Evolutionary conservation across 176 grass and related monocot genomes (phyloP).

Genomic region (Melocanna baccifera): DNA sequence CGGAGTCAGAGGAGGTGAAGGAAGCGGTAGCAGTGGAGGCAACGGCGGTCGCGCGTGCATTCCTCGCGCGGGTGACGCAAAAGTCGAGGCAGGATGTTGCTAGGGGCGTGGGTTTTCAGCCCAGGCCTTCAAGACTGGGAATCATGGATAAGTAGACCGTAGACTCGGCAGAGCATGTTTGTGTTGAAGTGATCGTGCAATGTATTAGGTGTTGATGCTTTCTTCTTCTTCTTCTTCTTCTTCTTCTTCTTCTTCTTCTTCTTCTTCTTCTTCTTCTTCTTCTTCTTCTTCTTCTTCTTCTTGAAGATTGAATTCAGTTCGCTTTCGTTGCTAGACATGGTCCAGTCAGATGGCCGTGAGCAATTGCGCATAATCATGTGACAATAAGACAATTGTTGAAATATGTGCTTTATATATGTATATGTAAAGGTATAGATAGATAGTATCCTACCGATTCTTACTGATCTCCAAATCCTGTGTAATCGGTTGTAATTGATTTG

Average conservation of each 20-base stretch:
- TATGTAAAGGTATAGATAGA: too few relatives aligned
- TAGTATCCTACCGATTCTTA: too few relatives aligned
- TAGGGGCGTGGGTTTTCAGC: slow-evolving; percentile 7
- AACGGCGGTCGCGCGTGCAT: background rate
- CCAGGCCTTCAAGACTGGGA: slow-evolving; percentile 32
- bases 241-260: too few relatives aligned
- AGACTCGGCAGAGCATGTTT: background rate
- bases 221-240: background rate
- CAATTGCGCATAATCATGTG: background rate
- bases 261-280: too few relatives aligned
- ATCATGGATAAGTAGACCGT: background rate
- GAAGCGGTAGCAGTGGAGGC: background rate
- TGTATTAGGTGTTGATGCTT: background rate
- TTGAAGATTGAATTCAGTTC: background rate
- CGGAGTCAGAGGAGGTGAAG: background rate
- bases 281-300: background rate
- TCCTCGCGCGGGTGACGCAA: slow-evolving; percentile 13
- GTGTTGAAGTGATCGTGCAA: background rate
- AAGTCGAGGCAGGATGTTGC: background rate
- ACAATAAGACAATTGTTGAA: too few relatives aligned
- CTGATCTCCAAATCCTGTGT: too few relatives aligned
- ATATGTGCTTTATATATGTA: too few relatives aligned
- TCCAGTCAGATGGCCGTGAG: background rate
- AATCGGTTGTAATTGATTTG: too few relatives aligned
- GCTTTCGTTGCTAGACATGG: background rate